A percentile compares a stretch with the other conserved stretches of the same genome.
These are phyloP conservation scores for Leishmania tropica DNA, from an alignment of 208 protist genomes.

Conservation along the genomic window DNA sequence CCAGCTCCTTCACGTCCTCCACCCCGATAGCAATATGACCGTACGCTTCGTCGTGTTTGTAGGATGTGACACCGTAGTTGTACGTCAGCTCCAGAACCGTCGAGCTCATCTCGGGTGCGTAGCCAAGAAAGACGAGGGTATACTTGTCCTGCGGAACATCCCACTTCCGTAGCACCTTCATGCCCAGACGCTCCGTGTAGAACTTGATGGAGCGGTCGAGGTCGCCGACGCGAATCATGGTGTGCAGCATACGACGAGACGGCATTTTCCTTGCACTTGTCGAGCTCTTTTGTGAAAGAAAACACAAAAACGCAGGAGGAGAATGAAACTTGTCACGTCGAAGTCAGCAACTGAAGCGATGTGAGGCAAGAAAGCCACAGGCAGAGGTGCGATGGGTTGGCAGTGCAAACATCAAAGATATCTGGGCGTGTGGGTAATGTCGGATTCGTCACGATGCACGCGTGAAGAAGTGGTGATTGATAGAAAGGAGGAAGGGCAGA, in stretches of 20 bases:
- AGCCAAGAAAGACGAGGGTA: conserved; percentile 85
- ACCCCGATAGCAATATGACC: conserved; percentile 88
- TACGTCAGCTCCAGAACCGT: conserved; percentile 88
- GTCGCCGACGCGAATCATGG: conserved; percentile 88
- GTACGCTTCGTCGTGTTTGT: conserved; percentile 77
- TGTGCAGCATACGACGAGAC: conserved; percentile 69
- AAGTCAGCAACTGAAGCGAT: background rate
- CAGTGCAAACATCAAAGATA: too few species aligned
- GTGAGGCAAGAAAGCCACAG: background rate
- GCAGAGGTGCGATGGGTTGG: too few species aligned
- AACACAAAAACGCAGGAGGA: background rate
- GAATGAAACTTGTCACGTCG: background rate
- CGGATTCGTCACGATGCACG: background rate
- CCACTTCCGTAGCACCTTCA: conserved; percentile 81
- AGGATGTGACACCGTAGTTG: conserved; percentile 79
- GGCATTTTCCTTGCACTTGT: conserved; percentile 17
- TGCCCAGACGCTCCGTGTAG: conserved; percentile 79
- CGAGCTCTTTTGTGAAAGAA: background rate
- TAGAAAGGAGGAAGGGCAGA: background rate
- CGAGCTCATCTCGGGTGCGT: conserved; percentile 60
- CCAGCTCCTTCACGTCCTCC: conserved; percentile 60
- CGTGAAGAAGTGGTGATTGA: background rate
- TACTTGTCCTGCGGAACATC: conserved; percentile 78
- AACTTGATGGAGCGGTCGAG: conserved; percentile 84
- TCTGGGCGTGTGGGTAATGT: background rate